A percentile compares a stretch with the other conserved stretches of the same genome.
Evolutionary conservation across 1,284 basidiomycete genomes (phyloP).

Genomic region (Tilletia caries): DNA sequence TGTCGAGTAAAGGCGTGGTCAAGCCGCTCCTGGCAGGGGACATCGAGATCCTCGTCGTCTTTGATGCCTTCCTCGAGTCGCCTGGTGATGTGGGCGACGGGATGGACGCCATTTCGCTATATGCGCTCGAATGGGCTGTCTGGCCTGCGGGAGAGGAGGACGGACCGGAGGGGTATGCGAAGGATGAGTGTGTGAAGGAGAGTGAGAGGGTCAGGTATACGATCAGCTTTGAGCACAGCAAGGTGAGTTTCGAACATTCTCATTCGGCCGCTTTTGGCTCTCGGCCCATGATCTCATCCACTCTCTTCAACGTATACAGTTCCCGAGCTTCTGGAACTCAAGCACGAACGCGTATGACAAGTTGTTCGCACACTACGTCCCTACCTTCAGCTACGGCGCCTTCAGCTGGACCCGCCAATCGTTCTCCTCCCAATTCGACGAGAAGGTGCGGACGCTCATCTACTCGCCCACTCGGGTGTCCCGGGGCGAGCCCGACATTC

Average conservation of each 20-base stretch:
- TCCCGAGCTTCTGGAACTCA: not conserved
- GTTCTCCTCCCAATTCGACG: conserved; percentile 40
- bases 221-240: conserved; percentile 41
- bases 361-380: conserved; percentile 39
- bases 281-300: not conserved
- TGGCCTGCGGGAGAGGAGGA: conserved; percentile 24
- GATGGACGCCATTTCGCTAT: conserved; percentile 37
- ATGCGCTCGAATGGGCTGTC: conserved; percentile 34
- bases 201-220: conserved; percentile 13
- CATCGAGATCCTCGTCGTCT: conserved; percentile 37
- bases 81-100: conserved; percentile 40
- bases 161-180: conserved; percentile 29
- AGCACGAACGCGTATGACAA: not conserved
- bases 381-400: conserved; percentile 28
- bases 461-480: conserved; percentile 31
- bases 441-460: conserved; percentile 33
- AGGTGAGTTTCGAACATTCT: conserved; percentile 20
- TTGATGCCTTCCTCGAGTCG: conserved; percentile 37
- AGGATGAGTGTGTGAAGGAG: conserved; percentile 20
- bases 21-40: conserved; percentile 28
- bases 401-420: conserved; percentile 25
- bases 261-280: not conserved
- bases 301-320: not conserved
- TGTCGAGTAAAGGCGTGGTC: conserved; percentile 34
- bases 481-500: conserved; percentile 31